Percentiles rank a stretch among this genome's conserved stretches.
phyloP scores from a whole-genome alignment of 495 filamentous ascomycete species.

The Penicillium odoratum region DNA sequence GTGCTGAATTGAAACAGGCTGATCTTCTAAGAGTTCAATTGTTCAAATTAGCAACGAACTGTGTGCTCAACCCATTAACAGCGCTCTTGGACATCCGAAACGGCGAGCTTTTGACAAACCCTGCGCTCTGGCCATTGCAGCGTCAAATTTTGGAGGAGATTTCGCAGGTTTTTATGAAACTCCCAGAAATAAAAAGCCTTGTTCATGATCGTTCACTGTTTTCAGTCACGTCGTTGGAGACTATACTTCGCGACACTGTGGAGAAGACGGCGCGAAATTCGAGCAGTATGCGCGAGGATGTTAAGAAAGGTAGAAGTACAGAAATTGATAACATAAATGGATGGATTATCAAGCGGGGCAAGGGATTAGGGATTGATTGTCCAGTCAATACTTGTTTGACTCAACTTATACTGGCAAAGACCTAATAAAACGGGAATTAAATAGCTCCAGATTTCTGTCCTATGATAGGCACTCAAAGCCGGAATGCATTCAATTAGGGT shows the following conservation, averaged over 20 bases:
- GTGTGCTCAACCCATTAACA: conserved; percentile 79
- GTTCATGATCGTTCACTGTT: conserved; percentile 53
- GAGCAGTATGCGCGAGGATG: conserved; percentile 81
- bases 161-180: conserved; percentile 56
- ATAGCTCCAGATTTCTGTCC: too few relatives aligned
- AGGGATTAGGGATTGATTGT: conserved; percentile 64
- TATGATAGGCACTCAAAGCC: too few relatives aligned
- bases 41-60: conserved; percentile 77
- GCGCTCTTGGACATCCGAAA: conserved; percentile 70
- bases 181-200: conserved; percentile 65
- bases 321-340: conserved; percentile 87
- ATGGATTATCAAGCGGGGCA: conserved; percentile 68
- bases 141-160: conserved; percentile 65
- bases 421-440: neutral
- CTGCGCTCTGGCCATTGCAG: conserved; percentile 53
- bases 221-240: conserved; percentile 53
- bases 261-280: conserved; percentile 64
- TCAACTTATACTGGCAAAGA: conserved; percentile 39
- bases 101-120: conserved; percentile 64
- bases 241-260: conserved; percentile 56
- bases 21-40: conserved; percentile 59
- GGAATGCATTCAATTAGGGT: too few relatives aligned
- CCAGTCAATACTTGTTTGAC: conserved; percentile 67
- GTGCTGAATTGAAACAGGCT: conserved; percentile 43
- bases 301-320: conserved; percentile 60